Conservation (phyloP, 2,329 filamentous ascomycete genomes). For the Aureobasidium sp. region DNA sequence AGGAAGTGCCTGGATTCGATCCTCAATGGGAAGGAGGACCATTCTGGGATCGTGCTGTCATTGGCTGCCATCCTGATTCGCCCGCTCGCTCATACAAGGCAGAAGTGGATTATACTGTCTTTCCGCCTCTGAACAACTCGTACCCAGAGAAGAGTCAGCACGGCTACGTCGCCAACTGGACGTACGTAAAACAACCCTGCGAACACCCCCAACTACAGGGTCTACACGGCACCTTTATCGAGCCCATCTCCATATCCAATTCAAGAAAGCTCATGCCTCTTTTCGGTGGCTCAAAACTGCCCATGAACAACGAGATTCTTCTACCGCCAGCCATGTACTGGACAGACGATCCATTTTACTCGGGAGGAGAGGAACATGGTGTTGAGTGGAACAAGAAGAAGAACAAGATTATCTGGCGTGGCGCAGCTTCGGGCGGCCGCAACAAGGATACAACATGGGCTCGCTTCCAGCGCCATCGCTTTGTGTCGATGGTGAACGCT, state of each 20-base stretch:
- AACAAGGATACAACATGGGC: constrained; percentile 53
- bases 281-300: constrained; percentile 43
- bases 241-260: constrained; percentile 38
- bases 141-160: constrained; percentile 27
- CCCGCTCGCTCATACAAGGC: constrained; percentile 26
- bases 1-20: constrained; percentile 22
- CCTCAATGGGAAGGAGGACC: constrained; percentile 25
- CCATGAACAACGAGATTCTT: constrained; percentile 45
- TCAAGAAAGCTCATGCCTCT: constrained; percentile 38
- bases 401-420: constrained; percentile 38
- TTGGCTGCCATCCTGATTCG: constrained; percentile 33
- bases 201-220: constrained; percentile 36
- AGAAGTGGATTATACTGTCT: constrained; percentile 29
- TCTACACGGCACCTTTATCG: constrained; percentile 41
- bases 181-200: constrained; percentile 36
- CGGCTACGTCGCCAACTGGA: constrained; percentile 42
- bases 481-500: constrained; percentile 63
- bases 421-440: constrained; percentile 39
- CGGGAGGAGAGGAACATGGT: constrained; percentile 31
- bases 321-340: constrained; percentile 44
- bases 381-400: constrained; percentile 35
- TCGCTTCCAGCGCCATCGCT: constrained; percentile 66
- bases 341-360: constrained; percentile 35
- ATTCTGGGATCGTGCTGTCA: constrained; percentile 36
- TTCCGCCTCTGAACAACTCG: constrained; percentile 25